These are phyloP conservation scores for Cryphonectria carpinicola DNA, from an alignment of 2,329 filamentous ascomycete species.

Conservation along the genomic window DNA sequence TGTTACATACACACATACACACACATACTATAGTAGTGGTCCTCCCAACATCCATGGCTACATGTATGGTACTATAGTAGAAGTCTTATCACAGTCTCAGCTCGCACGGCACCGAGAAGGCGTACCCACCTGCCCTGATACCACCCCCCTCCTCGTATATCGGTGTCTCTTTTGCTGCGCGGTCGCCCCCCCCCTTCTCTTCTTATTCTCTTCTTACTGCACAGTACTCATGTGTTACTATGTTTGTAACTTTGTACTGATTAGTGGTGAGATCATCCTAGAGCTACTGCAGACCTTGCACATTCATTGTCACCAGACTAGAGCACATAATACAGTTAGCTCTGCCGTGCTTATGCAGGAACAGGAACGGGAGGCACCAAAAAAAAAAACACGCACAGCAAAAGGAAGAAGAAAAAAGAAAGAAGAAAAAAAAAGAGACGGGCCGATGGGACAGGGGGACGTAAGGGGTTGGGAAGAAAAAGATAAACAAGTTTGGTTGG, in stretches of 20 bases:
- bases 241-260: too few species aligned
- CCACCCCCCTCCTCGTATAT: not conserved
- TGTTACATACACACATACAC: not conserved
- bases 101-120: not conserved
- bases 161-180: not conserved
- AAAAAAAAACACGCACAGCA: not conserved
- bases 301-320: not conserved
- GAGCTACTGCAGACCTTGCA: not conserved
- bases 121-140: not conserved
- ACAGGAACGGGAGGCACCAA: not conserved
- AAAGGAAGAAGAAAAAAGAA: not conserved
- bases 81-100: not conserved
- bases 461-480: too few species aligned
- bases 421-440: not conserved
- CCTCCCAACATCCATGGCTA: not conserved
- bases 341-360: not conserved
- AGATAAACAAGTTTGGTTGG: too few species aligned
- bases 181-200: not conserved
- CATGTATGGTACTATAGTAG: not conserved
- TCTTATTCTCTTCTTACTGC: not conserved
- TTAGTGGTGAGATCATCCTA: not conserved
- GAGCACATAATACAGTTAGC: not conserved
- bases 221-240: too few species aligned
- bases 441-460: not conserved
- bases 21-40: too few species aligned